Base-by-base conservation (phyloP, 768 basidiomycete genomes). In the Chalciporus chontae region DNA sequence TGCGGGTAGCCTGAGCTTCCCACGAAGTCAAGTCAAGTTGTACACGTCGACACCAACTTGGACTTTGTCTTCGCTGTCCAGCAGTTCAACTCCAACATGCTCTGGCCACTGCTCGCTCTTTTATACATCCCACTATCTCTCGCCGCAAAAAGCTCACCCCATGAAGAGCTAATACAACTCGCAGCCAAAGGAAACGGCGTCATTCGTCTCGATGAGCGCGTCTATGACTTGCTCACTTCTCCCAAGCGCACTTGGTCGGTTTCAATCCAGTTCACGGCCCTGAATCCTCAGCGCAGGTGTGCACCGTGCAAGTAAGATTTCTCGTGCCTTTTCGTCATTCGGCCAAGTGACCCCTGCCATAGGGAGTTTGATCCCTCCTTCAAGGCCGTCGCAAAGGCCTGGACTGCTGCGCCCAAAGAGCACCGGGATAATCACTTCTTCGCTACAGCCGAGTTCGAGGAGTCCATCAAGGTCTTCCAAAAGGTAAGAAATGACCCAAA, bases 401-500 rank as follows among this genome's bases (percentile, higher is more conserved):
- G 94, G 94, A 65, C 78, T 4, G 74, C 74, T 13, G 77, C 78
- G 8, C 69, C 87, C 8, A 59, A 76, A 48, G 73, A 73, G 18
- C 70, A 87, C n/a, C 79, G 85, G 37, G 77, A 90, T 65, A 73
- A 75, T 48, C 94, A 97, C 68, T 94, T 97, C 80, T 99, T 98
- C 63, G 96, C 84, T 8, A 85, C 84, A 11, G 67, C 92, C 26
- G 96, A 99, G 69, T 98, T 96, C 63, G 82, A 89, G 61, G 76
- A 88, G 32, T 85, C 81, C 8, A 76, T 81, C 47, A 68, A 72
- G 2, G 77, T 92, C 39, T 99, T 95, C 73, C 84, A 89, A 71
- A 83, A 81, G 75, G 94, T 91, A 45, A 23, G 63, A 52, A 11
- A n/a, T 37, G 11, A 19, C 24, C 6, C 9, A 6, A 26, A n/a